Base-by-base conservation (phyloP, 371 early-diverging fungal species). In the Funneliformis caledonium region DNA sequence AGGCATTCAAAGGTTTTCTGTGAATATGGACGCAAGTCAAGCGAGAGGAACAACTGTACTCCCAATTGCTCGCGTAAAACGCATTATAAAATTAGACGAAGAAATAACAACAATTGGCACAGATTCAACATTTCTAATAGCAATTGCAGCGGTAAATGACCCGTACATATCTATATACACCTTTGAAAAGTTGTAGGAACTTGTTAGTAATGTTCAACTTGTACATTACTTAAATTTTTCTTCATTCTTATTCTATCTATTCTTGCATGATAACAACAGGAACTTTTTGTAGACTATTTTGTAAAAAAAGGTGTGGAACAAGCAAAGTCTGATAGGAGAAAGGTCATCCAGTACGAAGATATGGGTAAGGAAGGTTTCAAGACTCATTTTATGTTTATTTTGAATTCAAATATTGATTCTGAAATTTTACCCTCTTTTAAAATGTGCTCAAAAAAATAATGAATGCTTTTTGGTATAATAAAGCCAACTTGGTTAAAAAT, bases 71-170 rank as follows among this genome's bases (percentile, higher is more conserved):
- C 89, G 96, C 78, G 91, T 95, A 75, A 92, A 93, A 73, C 90
- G 94, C 50, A 92, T 96, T 80, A 93, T 96, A 83, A 94, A 93
- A 80, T 94, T 93, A 82, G 96, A 95, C 84, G 92, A 91, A 83
- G 96, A 94, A 70, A 88, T 95, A 2, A 83, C 85, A 6, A 85
- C 90, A 59, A 89, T 92, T 83, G 91, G 91, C 78, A 85, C 91
- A 11, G 96, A 96, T 68, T 93, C 94, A 14, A 90, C 93, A 9
- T 94, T 93, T 72, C 86, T 94, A 76, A 92, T 95, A 61, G 87
- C 94, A 5, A 85, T 89, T 72, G 95, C 95, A 14, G 92, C 95
- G 52, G 93, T 93, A 89, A 81, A 84, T 76, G 22, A 14, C 22
- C 33, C 11, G 14, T 19, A 22, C n/a, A 19, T 64, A 64, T 64